Evolutionary conservation across 1,139 yeast species (phyloP).

Genomic region (Saccharomyces hybrid): DNA sequence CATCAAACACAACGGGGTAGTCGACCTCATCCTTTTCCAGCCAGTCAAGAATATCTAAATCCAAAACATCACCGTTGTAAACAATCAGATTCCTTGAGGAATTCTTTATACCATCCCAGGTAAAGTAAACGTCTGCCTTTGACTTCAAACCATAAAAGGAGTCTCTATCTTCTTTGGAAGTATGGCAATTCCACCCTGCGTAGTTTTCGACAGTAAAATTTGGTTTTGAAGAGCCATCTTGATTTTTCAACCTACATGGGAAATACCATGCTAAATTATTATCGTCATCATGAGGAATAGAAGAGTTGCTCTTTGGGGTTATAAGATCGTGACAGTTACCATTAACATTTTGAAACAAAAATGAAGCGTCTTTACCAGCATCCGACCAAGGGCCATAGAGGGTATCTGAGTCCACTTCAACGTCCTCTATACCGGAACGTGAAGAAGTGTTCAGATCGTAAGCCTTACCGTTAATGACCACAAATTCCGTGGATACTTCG

Average conservation of each 20-base stretch:
- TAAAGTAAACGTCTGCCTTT: constrained; percentile 72
- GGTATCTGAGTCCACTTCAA: constrained; percentile 56
- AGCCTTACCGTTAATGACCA: constrained; percentile 77
- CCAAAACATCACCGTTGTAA: constrained; percentile 81
- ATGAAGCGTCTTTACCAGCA: constrained; percentile 84
- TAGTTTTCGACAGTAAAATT: constrained; percentile 57
- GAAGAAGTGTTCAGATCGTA: constrained; percentile 61
- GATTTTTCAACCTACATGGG: constrained; percentile 72
- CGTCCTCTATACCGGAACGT: constrained; percentile 80
- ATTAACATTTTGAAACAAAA: constrained; percentile 89
- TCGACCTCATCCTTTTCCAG: constrained; percentile 57
- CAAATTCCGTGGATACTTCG: constrained; percentile 50
- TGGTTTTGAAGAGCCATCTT: constrained; percentile 63
- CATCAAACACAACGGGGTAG: constrained; percentile 66
- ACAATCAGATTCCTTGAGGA: constrained; percentile 74
- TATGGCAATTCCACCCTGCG: constrained; percentile 88
- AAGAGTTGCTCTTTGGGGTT: constrained; percentile 59
- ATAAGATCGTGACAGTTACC: constrained; percentile 84
- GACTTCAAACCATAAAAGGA: constrained; percentile 56
- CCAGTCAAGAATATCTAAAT: constrained; percentile 70
- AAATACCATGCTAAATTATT: constrained; percentile 86
- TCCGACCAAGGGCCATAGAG: constrained; percentile 81
- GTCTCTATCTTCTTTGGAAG: constrained; percentile 58
- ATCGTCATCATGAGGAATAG: constrained; percentile 59
- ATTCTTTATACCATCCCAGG: constrained; percentile 81